Evolutionary conservation across 495 filamentous ascomycete genomes (phyloP).

Genomic region (Aspergillus avenaceus): DNA sequence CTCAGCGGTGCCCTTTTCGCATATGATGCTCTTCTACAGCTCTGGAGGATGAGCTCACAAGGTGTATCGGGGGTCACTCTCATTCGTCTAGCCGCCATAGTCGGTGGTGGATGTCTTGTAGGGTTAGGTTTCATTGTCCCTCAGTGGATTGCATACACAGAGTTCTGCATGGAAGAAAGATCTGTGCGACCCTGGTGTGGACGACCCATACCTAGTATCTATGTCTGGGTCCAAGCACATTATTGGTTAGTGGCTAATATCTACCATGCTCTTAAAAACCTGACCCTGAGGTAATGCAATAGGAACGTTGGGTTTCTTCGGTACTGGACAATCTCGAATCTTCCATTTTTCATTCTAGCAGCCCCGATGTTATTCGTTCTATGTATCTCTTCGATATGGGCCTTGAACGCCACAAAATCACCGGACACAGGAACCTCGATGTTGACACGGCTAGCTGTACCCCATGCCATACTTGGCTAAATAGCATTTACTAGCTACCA

Average conservation of each 20-base stretch:
- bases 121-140: conserved; percentile 64
- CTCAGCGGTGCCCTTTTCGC: conserved; percentile 74
- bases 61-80: conserved; percentile 22
- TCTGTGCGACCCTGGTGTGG: conserved; percentile 69
- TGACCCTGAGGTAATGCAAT: conserved; percentile 10
- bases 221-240: conserved; percentile 77
- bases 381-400: conserved; percentile 54
- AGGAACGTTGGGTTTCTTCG: conserved; percentile 85
- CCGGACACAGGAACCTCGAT: conserved; percentile 46
- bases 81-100: conserved; percentile 49
- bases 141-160: conserved; percentile 68
- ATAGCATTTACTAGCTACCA: conserved; percentile 78
- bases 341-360: conserved; percentile 84
- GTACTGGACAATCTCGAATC: conserved; percentile 85
- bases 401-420: conserved; percentile 23
- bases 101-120: conserved; percentile 62
- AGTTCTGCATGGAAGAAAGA: conserved; percentile 55
- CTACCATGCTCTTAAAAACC: not conserved
- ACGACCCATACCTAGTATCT: conserved; percentile 72
- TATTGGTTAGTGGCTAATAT: conserved; percentile 69
- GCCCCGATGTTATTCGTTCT: conserved; percentile 73
- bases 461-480: conserved; percentile 67
- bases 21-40: conserved; percentile 45
- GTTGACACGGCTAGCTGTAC: conserved; percentile 50
- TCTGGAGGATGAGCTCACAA: conserved; percentile 26